phyloP scores from a whole-genome alignment of 257 asterid genomes.

The Jacaranda mimosifolia region DNA sequence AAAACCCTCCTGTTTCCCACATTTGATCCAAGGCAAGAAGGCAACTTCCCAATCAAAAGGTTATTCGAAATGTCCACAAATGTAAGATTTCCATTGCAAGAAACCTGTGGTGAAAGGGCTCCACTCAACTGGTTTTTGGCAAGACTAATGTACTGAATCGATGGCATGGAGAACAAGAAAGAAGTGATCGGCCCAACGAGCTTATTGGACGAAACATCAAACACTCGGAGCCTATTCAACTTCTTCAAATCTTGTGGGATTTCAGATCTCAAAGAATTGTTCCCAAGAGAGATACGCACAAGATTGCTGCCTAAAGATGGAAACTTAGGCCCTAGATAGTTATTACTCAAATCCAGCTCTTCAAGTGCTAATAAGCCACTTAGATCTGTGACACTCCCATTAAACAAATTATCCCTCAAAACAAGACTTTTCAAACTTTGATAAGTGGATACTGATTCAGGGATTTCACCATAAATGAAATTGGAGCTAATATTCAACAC shows the following conservation, averaged over 20 bases:
- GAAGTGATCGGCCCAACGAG: constrained; percentile 87
- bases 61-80: constrained; percentile 83
- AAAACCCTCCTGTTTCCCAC: constrained; percentile 61
- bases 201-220: constrained; percentile 77
- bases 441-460: constrained; percentile 62
- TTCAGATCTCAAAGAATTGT: constrained; percentile 75
- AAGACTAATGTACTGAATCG: constrained; percentile 57
- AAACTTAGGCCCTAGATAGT: constrained; percentile 69
- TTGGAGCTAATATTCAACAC: constrained; percentile 75
- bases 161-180: constrained; percentile 72
- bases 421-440: constrained; percentile 63
- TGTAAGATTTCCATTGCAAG: constrained; percentile 60
- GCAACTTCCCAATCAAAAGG: constrained; percentile 79
- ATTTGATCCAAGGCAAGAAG: constrained; percentile 72
- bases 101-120: constrained; percentile 53
- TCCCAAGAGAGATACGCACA: constrained; percentile 49
- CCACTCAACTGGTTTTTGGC: constrained; percentile 81
- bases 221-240: constrained; percentile 49
- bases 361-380: constrained; percentile 53
- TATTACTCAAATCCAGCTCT: constrained; percentile 80
- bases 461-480: constrained; percentile 68
- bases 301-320: constrained; percentile 67
- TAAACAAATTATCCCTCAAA: constrained; percentile 68
- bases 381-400: constrained; percentile 82
- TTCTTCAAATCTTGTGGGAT: constrained; percentile 63